phyloP scores from a whole-genome alignment of 441 rosid species.

The Capsella rubella region DNA sequence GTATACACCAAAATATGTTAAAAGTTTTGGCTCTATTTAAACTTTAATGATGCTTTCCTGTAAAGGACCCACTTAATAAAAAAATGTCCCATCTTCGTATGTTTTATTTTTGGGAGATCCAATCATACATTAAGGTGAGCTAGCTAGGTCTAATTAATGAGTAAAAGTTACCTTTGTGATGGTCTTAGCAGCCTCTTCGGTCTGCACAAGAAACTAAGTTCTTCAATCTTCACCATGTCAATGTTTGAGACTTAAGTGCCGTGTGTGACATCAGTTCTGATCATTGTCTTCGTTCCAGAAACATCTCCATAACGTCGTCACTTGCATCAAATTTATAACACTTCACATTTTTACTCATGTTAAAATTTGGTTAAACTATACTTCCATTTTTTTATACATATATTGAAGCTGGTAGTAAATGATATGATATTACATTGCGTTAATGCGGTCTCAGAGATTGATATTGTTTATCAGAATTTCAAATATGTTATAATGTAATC shows the following conservation, averaged over 20 bases:
- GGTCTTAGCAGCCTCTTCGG: background rate
- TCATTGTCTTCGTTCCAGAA: background rate
- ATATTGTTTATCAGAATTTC: too few relatives aligned
- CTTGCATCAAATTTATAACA: background rate
- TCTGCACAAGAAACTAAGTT: background rate
- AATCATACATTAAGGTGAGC: background rate
- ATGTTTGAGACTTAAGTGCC: background rate
- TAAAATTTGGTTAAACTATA: background rate
- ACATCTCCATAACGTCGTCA: background rate
- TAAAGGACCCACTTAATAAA: slow-evolving; percentile 3
- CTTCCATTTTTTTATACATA: background rate
- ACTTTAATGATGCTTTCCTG: background rate
- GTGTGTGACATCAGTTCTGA: background rate
- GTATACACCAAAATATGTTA: background rate
- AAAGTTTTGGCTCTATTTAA: background rate
- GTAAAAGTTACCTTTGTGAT: background rate
- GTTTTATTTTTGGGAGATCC: background rate
- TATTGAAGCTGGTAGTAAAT: background rate
- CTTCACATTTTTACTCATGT: background rate
- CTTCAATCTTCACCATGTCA: background rate
- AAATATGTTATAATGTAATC: too few relatives aligned
- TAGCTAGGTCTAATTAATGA: background rate
- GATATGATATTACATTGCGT: background rate
- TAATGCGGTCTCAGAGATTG: too few relatives aligned
- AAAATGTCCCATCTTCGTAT: slow-evolving; percentile 26